Conservation (phyloP, 306 rosid genomes). For the Lotus japonicus region DNA sequence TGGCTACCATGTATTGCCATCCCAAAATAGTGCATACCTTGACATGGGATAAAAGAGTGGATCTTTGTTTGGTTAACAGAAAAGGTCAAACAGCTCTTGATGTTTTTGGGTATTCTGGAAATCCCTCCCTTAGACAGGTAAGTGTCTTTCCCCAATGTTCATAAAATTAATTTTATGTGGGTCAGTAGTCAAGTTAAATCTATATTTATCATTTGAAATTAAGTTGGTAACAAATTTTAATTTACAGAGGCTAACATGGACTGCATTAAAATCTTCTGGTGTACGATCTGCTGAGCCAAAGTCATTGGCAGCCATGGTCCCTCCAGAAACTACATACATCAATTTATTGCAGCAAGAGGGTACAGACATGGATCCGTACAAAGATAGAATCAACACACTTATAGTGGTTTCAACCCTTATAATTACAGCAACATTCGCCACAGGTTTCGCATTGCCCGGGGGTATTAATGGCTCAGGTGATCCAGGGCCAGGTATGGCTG, state of each 20-base stretch:
- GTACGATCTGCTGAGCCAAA: background rate
- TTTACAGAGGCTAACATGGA: constrained; percentile 6
- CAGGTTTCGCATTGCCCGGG: constrained; percentile 24
- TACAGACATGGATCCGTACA: background rate
- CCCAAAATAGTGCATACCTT: background rate
- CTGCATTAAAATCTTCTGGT: background rate
- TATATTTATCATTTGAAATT: background rate
- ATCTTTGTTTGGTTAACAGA: background rate
- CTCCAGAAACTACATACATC: background rate
- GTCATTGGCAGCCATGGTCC: background rate
- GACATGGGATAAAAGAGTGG: background rate
- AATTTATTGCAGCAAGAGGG: too few species aligned
- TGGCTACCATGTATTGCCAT: background rate
- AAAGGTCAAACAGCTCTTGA: background rate
- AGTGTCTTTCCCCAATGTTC: too few species aligned
- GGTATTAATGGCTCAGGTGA: background rate
- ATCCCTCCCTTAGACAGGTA: background rate
- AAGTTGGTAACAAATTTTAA: background rate
- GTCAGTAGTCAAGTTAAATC: too few species aligned
- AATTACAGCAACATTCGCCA: constrained; percentile 10
- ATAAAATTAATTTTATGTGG: too few species aligned
- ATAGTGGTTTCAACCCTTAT: constrained; percentile 18
- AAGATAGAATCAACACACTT: constrained; percentile 16
- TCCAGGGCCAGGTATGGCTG: background rate
- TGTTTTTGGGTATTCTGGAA: background rate